Evolutionary conservation across 345 rosid genomes (phyloP).

Genomic region (Odontarrhena argentea): DNA sequence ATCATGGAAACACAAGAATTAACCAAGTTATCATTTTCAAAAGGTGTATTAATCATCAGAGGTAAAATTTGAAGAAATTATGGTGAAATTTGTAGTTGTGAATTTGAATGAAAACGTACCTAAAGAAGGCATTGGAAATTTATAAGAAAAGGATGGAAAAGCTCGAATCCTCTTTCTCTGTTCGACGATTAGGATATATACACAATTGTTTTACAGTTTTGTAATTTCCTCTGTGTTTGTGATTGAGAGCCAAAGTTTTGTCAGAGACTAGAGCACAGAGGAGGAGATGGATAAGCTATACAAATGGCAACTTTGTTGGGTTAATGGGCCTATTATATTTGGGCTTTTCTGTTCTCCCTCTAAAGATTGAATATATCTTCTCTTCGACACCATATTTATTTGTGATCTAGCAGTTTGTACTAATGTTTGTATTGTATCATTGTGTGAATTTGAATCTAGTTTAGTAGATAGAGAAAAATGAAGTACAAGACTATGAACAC

Average conservation of each 20-base stretch:
- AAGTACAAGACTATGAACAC: no score
- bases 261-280: not conserved
- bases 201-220: no score
- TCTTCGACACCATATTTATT: no score
- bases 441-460: no score
- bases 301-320: not conserved
- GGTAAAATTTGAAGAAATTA: no score
- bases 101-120: constrained; percentile 9
- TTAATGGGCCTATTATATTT: not conserved
- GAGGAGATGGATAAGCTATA: constrained; percentile 24
- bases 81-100: not conserved
- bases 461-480: no score
- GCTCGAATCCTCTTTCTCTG: not conserved
- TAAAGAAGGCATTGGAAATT: constrained; percentile 23
- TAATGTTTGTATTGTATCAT: no score
- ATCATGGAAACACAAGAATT: not conserved
- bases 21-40: not conserved
- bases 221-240: not conserved
- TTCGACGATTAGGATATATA: not conserved
- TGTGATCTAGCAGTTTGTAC: no score
- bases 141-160: not conserved
- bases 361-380: no score
- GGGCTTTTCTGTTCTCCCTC: not conserved
- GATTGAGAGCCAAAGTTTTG: not conserved
- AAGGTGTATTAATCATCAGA: no score